These are phyloP conservation scores for Aspergillus nomiae DNA, from an alignment of 2,329 filamentous ascomycete genomes.

Conservation along the genomic window DNA sequence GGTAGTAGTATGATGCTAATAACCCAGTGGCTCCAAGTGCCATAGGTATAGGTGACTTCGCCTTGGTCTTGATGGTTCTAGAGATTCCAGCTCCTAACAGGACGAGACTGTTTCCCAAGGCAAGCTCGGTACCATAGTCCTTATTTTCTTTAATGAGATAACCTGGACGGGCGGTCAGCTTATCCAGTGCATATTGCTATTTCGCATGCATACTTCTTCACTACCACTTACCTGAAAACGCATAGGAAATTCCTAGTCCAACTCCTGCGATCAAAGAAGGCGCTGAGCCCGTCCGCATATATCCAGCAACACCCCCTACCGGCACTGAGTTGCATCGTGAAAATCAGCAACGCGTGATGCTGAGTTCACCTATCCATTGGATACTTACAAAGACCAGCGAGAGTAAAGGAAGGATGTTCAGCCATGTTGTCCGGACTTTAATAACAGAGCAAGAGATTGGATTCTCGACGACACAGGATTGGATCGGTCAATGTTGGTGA, in stretches of 20 bases:
- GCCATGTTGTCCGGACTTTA: background rate
- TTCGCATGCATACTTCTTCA: background rate
- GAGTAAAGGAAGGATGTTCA: background rate
- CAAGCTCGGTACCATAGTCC: slow-evolving; percentile 24
- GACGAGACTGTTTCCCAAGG: slow-evolving; percentile 21
- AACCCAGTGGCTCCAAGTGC: slow-evolving; percentile 10
- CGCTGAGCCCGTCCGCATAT: slow-evolving; percentile 17
- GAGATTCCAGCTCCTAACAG: slow-evolving; percentile 17
- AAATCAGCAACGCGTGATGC: background rate
- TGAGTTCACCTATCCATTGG: background rate
- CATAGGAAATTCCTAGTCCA: slow-evolving; percentile 21
- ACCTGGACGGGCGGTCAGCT: slow-evolving; percentile 1
- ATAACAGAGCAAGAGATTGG: background rate
- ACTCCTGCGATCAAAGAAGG: slow-evolving; percentile 22
- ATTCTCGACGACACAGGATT: background rate
- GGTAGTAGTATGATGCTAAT: background rate
- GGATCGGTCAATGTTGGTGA: background rate
- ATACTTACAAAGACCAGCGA: background rate
- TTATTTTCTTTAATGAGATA: slow-evolving; percentile 23
- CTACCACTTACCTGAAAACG: slow-evolving; percentile 13
- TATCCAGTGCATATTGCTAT: background rate
- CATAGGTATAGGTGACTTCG: slow-evolving; percentile 17
- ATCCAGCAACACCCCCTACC: slow-evolving; percentile 18
- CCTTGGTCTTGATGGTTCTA: slow-evolving; percentile 16
- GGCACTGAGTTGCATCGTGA: slow-evolving; percentile 11